phyloP scores from a whole-genome alignment of 148 eudicot species.

The Amaranthus palmeri region DNA sequence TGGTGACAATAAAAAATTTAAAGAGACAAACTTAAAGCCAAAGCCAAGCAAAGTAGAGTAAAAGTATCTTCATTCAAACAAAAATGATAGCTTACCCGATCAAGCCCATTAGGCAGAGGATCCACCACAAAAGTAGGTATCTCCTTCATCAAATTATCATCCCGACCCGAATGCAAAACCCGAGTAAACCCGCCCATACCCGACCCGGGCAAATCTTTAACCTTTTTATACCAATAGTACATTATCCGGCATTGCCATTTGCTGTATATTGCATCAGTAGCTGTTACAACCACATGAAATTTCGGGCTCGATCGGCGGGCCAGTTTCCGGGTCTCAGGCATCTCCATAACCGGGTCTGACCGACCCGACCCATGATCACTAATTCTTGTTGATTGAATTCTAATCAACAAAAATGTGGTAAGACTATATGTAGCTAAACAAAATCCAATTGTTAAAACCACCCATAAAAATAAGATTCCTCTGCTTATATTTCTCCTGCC shows the following conservation, averaged over 20 bases:
- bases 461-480: constrained; percentile 22
- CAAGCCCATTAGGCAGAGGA: constrained; percentile 41
- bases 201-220: constrained; percentile 31
- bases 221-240: constrained; percentile 47
- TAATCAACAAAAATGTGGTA: constrained; percentile 11
- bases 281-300: constrained; percentile 47
- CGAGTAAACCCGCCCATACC: constrained; percentile 51
- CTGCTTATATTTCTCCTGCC: constrained; percentile 23
- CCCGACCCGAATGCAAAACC: constrained; percentile 45
- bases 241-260: constrained; percentile 53
- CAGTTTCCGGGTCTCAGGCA: constrained; percentile 8
- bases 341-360: constrained; percentile 25
- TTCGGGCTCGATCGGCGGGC: constrained; percentile 5
- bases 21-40: not conserved
- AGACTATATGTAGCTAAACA: constrained; percentile 32
- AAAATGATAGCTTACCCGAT: constrained; percentile 22
- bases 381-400: not conserved
- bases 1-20: not conserved
- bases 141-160: constrained; percentile 44
- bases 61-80: not conserved
- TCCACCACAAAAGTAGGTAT: constrained; percentile 50
- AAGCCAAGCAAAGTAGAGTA: not conserved
- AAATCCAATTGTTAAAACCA: constrained; percentile 21
- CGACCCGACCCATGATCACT: constrained; percentile 9
- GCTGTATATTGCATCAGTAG: constrained; percentile 30